Evolutionary conservation across 176 grass and related monocot genomes (phyloP).

Genomic region (Triticum urartu): DNA sequence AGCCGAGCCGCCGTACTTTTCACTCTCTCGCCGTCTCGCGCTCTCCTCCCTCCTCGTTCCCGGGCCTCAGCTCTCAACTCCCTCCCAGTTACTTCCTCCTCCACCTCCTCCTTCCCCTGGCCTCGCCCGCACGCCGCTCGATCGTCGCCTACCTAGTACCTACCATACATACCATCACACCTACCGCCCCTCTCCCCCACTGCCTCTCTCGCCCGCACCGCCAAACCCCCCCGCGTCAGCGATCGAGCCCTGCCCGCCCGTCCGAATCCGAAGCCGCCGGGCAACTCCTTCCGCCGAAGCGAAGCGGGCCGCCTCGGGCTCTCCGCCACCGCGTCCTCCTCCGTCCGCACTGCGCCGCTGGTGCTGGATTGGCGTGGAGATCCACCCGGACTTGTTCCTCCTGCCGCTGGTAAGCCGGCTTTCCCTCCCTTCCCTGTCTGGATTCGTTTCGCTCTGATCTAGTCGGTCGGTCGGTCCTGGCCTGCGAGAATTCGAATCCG

Average conservation of each 20-base stretch:
- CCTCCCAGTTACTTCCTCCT: constrained; percentile 5
- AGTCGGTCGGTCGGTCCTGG: background rate
- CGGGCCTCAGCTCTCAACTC: background rate
- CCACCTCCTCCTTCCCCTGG: background rate
- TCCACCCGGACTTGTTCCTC: background rate
- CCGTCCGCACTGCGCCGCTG: background rate
- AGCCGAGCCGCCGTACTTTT: constrained; percentile 12
- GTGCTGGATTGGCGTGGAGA: constrained; percentile 23
- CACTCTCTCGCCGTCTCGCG: background rate
- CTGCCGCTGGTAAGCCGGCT: constrained; percentile 4
- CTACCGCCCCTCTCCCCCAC: constrained; percentile 24
- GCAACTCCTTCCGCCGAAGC: background rate
- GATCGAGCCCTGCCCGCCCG: constrained; percentile 3
- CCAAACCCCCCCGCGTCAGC: background rate
- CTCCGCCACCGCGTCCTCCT: background rate
- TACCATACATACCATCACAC: background rate
- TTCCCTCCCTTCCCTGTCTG: background rate
- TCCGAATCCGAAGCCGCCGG: background rate
- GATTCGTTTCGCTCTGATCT: constrained; percentile 9
- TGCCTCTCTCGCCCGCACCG: background rate
- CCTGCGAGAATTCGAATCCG: background rate
- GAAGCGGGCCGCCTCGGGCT: constrained; percentile 1
- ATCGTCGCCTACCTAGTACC: constrained; percentile 17
- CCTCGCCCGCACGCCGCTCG: background rate
- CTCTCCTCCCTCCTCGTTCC: background rate